Conservation (phyloP, 768 basidiomycete genomes). For the Pleurotus pulmonarius region DNA sequence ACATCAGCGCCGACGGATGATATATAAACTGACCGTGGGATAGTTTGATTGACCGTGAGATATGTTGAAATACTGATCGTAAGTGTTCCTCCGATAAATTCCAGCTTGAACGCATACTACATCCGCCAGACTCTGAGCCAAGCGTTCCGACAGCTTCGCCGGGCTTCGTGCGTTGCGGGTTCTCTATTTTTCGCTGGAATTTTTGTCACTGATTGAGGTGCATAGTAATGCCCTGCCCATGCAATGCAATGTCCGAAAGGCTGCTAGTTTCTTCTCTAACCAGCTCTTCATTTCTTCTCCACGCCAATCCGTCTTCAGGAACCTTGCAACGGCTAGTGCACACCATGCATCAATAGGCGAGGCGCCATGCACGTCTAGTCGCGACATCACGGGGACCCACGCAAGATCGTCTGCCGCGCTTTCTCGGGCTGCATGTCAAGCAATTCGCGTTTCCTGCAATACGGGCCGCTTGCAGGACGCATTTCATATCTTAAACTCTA, state of each 20-base stretch:
- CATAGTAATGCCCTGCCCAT: slow-evolving; percentile 63
- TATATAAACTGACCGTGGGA: background rate
- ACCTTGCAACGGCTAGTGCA: slow-evolving; percentile 7
- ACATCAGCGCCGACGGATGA: background rate
- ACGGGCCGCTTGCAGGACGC: slow-evolving; percentile 46
- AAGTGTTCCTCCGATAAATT: background rate
- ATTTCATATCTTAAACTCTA: slow-evolving; percentile 53
- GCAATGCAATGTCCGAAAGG: slow-evolving; percentile 61
- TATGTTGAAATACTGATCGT: background rate
- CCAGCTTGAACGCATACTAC: background rate
- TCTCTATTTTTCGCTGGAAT: background rate
- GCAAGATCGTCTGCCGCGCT: slow-evolving; percentile 15
- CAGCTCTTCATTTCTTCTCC: slow-evolving; percentile 5
- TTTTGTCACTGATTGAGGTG: slow-evolving; percentile 1
- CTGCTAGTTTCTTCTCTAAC: slow-evolving; percentile 35
- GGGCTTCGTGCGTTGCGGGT: slow-evolving; percentile 5
- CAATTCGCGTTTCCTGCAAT: slow-evolving; percentile 43
- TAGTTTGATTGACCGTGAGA: background rate
- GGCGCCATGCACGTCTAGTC: background rate
- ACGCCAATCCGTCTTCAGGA: slow-evolving; percentile 6
- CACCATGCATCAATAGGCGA: background rate
- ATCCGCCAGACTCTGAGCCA: background rate
- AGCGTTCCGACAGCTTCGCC: slow-evolving; percentile 6
- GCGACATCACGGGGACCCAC: background rate
- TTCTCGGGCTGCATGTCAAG: slow-evolving; percentile 34